phyloP scores from a whole-genome alignment of 73 alveolate species.

The Paramecium biaurelia region DNA sequence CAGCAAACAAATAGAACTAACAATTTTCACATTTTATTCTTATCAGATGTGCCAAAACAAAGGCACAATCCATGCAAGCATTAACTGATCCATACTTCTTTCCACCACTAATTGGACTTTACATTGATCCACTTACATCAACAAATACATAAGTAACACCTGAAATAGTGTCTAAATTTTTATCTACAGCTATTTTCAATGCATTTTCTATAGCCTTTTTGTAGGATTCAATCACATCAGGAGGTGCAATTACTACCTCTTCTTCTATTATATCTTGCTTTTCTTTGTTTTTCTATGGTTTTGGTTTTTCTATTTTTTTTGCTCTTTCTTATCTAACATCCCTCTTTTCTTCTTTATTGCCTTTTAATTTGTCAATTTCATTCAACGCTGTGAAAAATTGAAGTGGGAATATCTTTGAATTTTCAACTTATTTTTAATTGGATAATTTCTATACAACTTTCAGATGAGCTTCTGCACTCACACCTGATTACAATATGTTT shows the following conservation, averaged over 20 bases:
- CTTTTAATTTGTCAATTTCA: constrained; percentile 16
- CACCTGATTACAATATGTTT: constrained; percentile 62
- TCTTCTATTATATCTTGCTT: neutral
- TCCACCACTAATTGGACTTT: constrained; percentile 57
- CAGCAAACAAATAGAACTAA: neutral
- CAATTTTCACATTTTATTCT: constrained; percentile 14
- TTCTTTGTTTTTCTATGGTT: neutral
- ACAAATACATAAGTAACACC: neutral
- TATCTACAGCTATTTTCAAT: constrained; percentile 52
- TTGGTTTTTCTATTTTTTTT: neutral
- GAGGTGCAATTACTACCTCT: neutral
- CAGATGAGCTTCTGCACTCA: constrained; percentile 35
- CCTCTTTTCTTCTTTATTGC: neutral
- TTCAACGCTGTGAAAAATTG: constrained; percentile 23
- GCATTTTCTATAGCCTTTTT: constrained; percentile 44
- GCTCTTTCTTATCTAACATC: neutral
- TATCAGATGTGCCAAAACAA: neutral
- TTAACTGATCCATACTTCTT: constrained; percentile 6
- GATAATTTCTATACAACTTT: neutral
- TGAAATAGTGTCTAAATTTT: neutral
- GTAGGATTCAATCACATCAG: neutral
- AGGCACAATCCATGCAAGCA: neutral
- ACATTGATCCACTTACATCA: constrained; percentile 19
- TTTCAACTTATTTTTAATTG: neutral
- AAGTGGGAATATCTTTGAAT: constrained; percentile 46